Evolutionary conservation across 257 asterid species (phyloP).

Genomic region (Solanum neorickii): DNA sequence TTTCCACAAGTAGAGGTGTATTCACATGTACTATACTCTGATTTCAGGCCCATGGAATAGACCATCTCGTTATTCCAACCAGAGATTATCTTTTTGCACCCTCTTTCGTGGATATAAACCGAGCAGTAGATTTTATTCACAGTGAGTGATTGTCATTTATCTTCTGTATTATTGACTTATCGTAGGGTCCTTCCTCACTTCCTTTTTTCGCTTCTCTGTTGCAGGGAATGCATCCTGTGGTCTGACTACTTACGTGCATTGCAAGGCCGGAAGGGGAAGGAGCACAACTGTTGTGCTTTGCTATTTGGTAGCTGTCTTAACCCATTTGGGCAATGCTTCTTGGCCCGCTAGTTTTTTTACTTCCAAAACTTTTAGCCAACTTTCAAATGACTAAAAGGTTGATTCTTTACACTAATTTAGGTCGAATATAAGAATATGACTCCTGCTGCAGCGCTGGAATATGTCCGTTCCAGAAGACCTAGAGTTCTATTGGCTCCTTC

Average conservation of each 20-base stretch:
- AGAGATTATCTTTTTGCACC: conserved; percentile 97
- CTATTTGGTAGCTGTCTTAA: conserved; percentile 44
- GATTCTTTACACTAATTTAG: conserved; percentile 25
- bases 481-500: conserved; percentile 77
- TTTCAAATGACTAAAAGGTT: neutral
- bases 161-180: neutral
- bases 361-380: neutral
- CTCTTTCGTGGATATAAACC: conserved; percentile 60
- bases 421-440: conserved; percentile 77
- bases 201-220: neutral
- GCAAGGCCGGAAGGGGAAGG: conserved; percentile 97
- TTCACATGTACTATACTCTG: neutral
- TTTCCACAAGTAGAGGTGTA: neutral
- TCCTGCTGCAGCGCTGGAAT: conserved; percentile 69
- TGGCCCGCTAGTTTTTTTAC: neutral
- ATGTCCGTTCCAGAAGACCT: conserved; percentile 78
- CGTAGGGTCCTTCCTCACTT: neutral
- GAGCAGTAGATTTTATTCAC: conserved; percentile 82
- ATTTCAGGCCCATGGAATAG: conserved; percentile 78
- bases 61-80: conserved; percentile 88
- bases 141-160: conserved; percentile 23
- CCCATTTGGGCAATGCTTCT: neutral
- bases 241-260: conserved; percentile 73
- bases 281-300: conserved; percentile 93
- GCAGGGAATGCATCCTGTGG: conserved; percentile 59